Evolutionary conservation across 257 asterid genomes (phyloP), one percentile per base, ranked within the genome.

Genomic region (Buddleja alternifolia): DNA sequence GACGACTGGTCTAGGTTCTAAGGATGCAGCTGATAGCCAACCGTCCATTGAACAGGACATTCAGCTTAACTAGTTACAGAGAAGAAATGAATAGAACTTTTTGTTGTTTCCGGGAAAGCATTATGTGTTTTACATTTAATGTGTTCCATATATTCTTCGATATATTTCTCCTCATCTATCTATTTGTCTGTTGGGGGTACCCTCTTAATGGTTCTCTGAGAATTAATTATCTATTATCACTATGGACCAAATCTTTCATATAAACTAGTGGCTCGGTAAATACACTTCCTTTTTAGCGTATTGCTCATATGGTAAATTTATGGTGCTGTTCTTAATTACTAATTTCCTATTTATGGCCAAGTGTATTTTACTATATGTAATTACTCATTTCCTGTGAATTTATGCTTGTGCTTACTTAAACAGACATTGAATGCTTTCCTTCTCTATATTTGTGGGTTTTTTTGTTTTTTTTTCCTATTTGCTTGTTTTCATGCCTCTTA

Each of bases 91-190:
- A 3, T 9, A 23, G 8, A 16, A 15, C 10, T 37, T 21, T 67
- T 14, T 67, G 42, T n/a, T n/a, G n/a, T n/a, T n/a, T 9, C 34
- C 25, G 12, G n/a, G 2, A 52, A 44, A 10, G n/a, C 16, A 14
- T 72, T 34, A 10, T 10, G n/a, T n/a, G n/a, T 69, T 29, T 32
- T 63, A 12, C 14, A 53, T 71, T 36, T 12, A 20, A 8, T 14
- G 4, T 48, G 58, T 29, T 61, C 47, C 55, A 71, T 61, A 10
- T 23, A 25, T 16, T 51, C 66, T 47, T 1, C 2, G 24, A 23
- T 42, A 39, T 50, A 34, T 50, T 48, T 59, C n/a, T 71, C 32
- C 21, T n/a, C 39, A 62, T 48, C 53, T 54, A 10, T 41, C 15
- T 24, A 6, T 67, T 32, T 67, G 24, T 57, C 25, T 8, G 2